phyloP scores from a whole-genome alignment of 176 grass and related monocot species.

The Canna indica region DNA sequence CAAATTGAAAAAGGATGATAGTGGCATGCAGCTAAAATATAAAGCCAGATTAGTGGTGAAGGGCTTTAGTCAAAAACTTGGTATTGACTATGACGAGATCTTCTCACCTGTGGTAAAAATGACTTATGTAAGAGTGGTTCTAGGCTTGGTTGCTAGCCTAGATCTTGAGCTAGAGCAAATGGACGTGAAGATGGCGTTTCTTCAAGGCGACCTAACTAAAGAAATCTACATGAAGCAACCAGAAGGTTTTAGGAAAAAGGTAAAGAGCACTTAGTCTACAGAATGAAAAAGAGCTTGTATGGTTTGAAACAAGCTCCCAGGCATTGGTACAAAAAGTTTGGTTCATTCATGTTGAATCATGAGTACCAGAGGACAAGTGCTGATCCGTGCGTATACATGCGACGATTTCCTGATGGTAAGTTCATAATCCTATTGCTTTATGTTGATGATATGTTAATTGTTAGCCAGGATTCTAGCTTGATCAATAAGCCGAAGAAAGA shows the following conservation, averaged over 20 bases:
- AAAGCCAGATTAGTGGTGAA: no score
- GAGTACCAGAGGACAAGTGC: background rate
- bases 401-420: background rate
- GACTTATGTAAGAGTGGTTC: background rate
- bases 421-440: slow-evolving; percentile 8
- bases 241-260: background rate
- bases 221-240: background rate
- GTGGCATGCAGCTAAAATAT: background rate
- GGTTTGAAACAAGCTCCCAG: background rate
- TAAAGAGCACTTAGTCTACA: background rate
- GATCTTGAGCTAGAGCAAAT: background rate
- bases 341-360: slow-evolving; percentile 4
- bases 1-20: background rate
- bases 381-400: background rate
- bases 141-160: background rate
- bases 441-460: slow-evolving; percentile 11
- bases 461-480: background rate
- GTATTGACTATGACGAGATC: background rate
- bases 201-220: background rate
- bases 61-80: background rate
- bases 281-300: background rate
- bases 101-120: background rate
- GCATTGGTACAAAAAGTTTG: no score
- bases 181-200: background rate
- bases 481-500: background rate